Base-by-base conservation (phyloP, 2,329 filamentous ascomycete genomes). In the Clonostachys rhizophaga region DNA sequence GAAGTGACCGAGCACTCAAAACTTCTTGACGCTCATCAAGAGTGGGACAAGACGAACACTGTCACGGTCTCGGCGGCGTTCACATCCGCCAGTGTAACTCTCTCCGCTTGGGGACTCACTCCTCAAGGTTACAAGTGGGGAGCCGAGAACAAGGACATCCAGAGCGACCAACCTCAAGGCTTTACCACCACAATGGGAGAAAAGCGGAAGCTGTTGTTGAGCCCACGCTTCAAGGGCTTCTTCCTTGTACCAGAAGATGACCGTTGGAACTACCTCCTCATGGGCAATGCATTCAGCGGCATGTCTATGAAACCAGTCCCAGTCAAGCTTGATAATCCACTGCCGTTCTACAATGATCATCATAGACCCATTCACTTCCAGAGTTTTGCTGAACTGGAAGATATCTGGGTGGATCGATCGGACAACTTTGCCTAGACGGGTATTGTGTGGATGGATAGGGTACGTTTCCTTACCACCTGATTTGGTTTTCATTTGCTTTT, bases 201-300 rank as follows among this genome's bases (percentile, higher is more conserved):
- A 68, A 97, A 97, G 74, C 91, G 90, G 57, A 95, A 99, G 72
- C 74, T 99, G 47, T 73, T 99, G 30, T 80, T 99, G 46, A 95
- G 89, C 54, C 92, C 96, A 58, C 89, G 91, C 66, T 96, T 96
- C 65, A 83, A 88, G 56, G 95, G 94, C 30, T 97, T 91, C 74
- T 99, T 99, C 82, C 73, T 99, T 47, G 91, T 97, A 18, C 94
- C 94, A 0, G 91, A 96, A 61, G 86, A 86, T 47, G 85, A 84
- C 52, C 78, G 87, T 51, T 99, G 94, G 94, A 99, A 99, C 69
- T 99, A 96, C 74, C 94, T 88, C 66, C 99, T 99, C 76, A 90
- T 97, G 84, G 94, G 94, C 47, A 90, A 85, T 54, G 84, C 84
- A 1, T 99, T 97, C 63, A 84, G 86, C 13, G 84, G 84, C 39